These are phyloP conservation scores for Acanthamoeba polyphaga DNA, from an alignment of 208 protist genomes.

Conservation along the genomic window DNA sequence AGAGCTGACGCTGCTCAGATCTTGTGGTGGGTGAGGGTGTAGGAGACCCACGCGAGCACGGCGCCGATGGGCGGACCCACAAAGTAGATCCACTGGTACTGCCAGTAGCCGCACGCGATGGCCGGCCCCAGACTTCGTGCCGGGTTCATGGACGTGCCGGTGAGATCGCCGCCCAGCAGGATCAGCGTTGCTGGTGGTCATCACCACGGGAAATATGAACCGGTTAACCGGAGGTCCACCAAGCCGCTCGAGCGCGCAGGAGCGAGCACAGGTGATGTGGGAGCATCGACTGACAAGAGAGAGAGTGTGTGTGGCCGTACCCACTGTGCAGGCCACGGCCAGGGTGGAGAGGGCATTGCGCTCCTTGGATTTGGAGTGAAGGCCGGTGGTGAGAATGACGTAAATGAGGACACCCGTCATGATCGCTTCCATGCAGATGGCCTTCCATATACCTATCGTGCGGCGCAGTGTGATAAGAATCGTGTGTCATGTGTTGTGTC, in stretches of 20 bases:
- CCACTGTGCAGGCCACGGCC: constrained; percentile 7
- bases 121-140: constrained; percentile 6
- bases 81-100: constrained; percentile 22
- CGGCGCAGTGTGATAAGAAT: too few species aligned
- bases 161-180: constrained; percentile 21
- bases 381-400: constrained; percentile 4
- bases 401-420: background rate
- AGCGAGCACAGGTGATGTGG: background rate
- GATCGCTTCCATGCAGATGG: background rate
- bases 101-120: constrained; percentile 15
- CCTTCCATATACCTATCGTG: background rate
- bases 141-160: background rate
- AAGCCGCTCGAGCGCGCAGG: background rate
- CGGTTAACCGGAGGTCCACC: background rate
- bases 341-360: background rate
- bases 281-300: too few species aligned
- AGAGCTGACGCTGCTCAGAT: background rate
- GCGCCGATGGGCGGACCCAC: background rate
- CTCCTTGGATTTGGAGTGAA: constrained; percentile 31
- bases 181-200: background rate
- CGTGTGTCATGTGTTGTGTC: too few species aligned
- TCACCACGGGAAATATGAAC: too few species aligned
- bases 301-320: background rate
- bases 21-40: constrained; percentile 29
- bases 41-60: background rate